Evolutionary conservation across 352 stramenopile genomes (phyloP).

Genomic region (Phytophthora cryptogea): DNA sequence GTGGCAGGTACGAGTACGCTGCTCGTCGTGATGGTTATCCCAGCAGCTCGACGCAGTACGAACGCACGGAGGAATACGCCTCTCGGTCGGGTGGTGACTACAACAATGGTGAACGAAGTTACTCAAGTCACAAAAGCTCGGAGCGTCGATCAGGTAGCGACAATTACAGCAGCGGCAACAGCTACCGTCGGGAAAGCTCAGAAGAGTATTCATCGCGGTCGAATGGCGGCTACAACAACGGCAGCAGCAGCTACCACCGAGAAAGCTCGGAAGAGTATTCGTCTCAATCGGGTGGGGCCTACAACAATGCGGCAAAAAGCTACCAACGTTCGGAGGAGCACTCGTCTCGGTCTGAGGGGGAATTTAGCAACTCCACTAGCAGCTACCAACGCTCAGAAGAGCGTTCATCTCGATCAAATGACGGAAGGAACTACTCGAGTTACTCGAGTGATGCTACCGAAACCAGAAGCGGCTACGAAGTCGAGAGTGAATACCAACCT

Average conservation of each 20-base stretch:
- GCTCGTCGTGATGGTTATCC: constrained; percentile 6
- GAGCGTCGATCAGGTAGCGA: not conserved
- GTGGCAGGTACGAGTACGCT: constrained; percentile 1
- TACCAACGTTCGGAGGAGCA: constrained; percentile 10
- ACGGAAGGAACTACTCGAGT: constrained; percentile 1
- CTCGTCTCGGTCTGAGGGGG: not conserved
- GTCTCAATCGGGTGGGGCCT: not conserved
- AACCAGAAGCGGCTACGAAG: constrained; percentile 7
- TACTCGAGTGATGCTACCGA: constrained; percentile 7
- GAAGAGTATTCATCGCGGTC: constrained; percentile 6
- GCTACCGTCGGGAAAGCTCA: not conserved
- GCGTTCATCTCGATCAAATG: constrained; percentile 4
- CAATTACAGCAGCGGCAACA: not conserved
- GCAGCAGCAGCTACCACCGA: constrained; percentile 1
- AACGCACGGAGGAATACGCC: constrained; percentile 4
- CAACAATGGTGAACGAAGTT: not conserved
- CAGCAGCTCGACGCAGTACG: constrained; percentile 1
- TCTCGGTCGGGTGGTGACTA: constrained; percentile 2
- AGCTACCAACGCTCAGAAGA: constrained; percentile 6
- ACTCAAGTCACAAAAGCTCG: constrained; percentile 4
- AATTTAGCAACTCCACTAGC: no score
- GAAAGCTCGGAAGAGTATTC: constrained; percentile 9
- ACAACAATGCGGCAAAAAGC: not conserved
- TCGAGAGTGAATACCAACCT: not conserved
- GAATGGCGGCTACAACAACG: not conserved